Conservation (phyloP, 2,329 filamentous ascomycete species). For the Botrytis paeoniae region DNA sequence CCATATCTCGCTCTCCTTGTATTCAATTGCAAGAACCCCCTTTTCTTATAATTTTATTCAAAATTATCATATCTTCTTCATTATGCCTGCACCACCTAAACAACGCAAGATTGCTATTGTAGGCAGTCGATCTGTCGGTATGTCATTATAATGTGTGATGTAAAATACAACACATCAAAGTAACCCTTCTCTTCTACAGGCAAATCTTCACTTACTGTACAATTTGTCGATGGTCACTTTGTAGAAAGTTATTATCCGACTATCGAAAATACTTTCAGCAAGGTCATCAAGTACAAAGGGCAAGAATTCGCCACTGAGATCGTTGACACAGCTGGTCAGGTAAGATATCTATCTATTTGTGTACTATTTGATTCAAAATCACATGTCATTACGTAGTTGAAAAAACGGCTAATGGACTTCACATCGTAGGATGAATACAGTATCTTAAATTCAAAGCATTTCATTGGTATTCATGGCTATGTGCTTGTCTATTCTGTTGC, state of each 20-base stretch:
- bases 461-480: constrained; percentile 98
- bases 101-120: constrained; percentile 96
- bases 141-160: constrained; percentile 37
- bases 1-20: constrained; percentile 2
- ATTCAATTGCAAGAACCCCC: background rate
- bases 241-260: constrained; percentile 99
- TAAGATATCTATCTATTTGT: constrained; percentile 41
- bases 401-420: constrained; percentile 20
- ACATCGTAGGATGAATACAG: constrained; percentile 86
- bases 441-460: constrained; percentile 97
- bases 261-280: constrained; percentile 98
- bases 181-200: constrained; percentile 50
- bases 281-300: constrained; percentile 86
- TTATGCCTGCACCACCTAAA: constrained; percentile 51
- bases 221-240: constrained; percentile 96
- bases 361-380: background rate
- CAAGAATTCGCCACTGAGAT: constrained; percentile 96
- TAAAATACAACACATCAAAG: constrained; percentile 20
- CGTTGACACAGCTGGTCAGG: constrained; percentile 95
- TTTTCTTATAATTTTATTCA: background rate
- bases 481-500: constrained; percentile 98
- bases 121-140: constrained; percentile 87
- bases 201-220: constrained; percentile 95
- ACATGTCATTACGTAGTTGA: constrained; percentile 18
- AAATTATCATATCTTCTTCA: background rate